Percentiles rank a stretch among this genome's conserved stretches.
Conservation (phyloP, 352 stramenopile species). For the Globisporangium camurandrum region DNA sequence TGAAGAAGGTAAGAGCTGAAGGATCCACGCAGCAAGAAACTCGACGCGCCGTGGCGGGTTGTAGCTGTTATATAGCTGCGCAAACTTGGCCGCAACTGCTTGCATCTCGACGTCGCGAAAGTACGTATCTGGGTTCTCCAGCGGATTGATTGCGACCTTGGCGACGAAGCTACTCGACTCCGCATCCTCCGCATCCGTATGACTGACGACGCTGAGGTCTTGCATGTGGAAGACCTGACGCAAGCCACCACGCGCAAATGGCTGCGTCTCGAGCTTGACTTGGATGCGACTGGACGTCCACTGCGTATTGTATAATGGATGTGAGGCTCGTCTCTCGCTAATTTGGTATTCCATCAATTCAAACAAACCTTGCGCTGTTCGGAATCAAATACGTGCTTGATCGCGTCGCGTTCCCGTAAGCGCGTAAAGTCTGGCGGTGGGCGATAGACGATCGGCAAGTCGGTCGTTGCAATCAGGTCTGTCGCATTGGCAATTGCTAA, state of each 20-base stretch:
- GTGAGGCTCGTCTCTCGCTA: no score
- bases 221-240: conserved; percentile 69
- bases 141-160: conserved; percentile 72
- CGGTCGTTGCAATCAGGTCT: conserved; percentile 38
- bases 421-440: conserved; percentile 55
- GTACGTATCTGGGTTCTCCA: conserved; percentile 78
- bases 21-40: conserved; percentile 69
- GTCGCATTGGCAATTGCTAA: conserved; percentile 53
- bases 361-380: conserved; percentile 45
- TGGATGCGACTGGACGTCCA: conserved; percentile 66
- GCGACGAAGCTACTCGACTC: conserved; percentile 42
- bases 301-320: conserved; percentile 18
- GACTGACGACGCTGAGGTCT: no score
- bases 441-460: conserved; percentile 50
- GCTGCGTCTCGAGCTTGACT: conserved; percentile 64
- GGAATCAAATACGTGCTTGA: conserved; percentile 78
- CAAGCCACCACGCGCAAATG: conserved; percentile 51
- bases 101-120: conserved; percentile 86
- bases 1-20: conserved; percentile 46
- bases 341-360: no score
- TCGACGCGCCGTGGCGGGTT: conserved; percentile 67
- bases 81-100: conserved; percentile 71
- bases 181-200: no score
- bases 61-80: conserved; percentile 76
- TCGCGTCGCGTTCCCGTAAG: conserved; percentile 54